A percentile compares a stretch with the other conserved stretches of the same genome.
phyloP scores from a whole-genome alignment of 139 green algal genomes.

The Chlamydomonas incerta region DNA sequence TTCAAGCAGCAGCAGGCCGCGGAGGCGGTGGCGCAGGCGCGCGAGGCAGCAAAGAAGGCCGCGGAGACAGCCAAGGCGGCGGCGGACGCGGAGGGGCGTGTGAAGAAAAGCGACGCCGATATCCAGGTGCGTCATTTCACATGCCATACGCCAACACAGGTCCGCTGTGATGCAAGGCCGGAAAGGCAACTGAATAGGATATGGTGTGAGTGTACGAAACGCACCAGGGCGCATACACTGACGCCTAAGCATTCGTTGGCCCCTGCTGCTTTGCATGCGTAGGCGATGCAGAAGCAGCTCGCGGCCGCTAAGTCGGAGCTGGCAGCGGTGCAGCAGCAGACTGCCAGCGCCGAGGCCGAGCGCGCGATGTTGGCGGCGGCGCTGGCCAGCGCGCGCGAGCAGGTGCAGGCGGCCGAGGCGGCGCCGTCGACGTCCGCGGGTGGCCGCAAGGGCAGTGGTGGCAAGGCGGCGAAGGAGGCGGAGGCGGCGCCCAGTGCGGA shows the following conservation, averaged over 20 bases:
- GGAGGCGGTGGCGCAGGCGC: neutral
- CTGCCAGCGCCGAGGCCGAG: neutral
- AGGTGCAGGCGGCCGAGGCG: neutral
- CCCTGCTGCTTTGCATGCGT: no score
- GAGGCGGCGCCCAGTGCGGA: neutral
- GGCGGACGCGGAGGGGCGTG: neutral
- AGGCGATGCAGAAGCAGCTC: neutral
- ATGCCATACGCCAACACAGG: no score
- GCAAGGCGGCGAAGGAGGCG: neutral
- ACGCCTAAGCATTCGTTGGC: no score
- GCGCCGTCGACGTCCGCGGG: neutral
- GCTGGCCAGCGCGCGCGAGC: neutral
- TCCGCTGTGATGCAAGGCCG: no score
- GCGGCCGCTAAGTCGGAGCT: neutral
- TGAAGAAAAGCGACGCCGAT: neutral
- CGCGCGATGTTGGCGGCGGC: neutral
- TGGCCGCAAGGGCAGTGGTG: neutral
- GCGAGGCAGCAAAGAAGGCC: neutral
- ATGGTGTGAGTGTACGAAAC: no score
- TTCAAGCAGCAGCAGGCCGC: neutral
- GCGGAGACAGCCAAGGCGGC: neutral
- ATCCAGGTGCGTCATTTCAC: neutral
- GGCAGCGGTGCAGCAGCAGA: neutral
- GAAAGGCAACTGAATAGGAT: no score
- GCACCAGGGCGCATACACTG: no score